phyloP scores from a whole-genome alignment of 208 protist species.

The Acanthamoeba castellanii region DNA sequence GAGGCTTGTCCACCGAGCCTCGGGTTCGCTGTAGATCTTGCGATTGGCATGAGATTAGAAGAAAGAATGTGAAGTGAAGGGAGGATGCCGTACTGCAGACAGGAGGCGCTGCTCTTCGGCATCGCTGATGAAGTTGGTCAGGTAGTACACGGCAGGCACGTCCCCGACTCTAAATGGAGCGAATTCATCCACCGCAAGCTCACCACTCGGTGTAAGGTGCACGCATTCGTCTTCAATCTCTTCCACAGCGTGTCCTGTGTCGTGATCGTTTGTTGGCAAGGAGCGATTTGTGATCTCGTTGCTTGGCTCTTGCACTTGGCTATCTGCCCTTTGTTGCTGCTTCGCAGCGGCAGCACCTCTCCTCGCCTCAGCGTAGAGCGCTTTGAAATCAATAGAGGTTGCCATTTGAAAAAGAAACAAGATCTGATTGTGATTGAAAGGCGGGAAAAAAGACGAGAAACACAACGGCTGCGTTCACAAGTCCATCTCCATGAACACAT shows the following conservation, averaged over 20 bases:
- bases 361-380: neutral
- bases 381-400: constrained; percentile 30
- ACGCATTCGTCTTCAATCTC: constrained; percentile 25
- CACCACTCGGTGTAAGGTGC: neutral
- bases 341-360: neutral
- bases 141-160: constrained; percentile 24
- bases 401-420: neutral
- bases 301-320: neutral
- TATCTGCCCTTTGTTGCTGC: neutral
- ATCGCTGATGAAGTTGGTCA: constrained; percentile 40
- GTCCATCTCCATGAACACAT: constrained; percentile 41
- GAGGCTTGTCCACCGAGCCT: neutral
- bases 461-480: neutral
- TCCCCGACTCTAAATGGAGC: neutral
- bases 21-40: constrained; percentile 31
- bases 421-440: neutral
- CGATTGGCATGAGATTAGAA: neutral
- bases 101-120: constrained; percentile 29
- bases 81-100: neutral
- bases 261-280: too few species aligned
- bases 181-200: neutral
- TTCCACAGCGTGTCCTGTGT: neutral
- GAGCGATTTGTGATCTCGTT: neutral
- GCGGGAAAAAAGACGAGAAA: neutral
- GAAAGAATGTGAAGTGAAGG: too few species aligned